Percentiles rank a stretch among this genome's conserved stretches.
Evolutionary conservation across 2,329 filamentous ascomycete species (phyloP).

Genomic region (Botrytis sinoallii): DNA sequence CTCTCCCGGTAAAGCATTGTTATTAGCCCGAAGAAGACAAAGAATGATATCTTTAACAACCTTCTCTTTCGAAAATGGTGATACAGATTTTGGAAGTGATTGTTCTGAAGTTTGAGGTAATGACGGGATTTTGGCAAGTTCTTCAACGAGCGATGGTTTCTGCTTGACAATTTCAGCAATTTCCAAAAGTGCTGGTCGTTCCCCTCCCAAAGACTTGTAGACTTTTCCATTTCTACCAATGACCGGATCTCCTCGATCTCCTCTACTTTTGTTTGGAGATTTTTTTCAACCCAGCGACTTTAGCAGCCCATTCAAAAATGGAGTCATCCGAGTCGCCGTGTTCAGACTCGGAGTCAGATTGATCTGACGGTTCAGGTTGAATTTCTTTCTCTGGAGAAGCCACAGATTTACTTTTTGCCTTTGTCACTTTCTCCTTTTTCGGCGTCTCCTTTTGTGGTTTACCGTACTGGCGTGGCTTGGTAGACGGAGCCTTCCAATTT

Average conservation of each 20-base stretch:
- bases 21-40: slow-evolving; percentile 27
- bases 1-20: slow-evolving; percentile 33
- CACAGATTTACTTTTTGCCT: slow-evolving; percentile 4
- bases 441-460: slow-evolving; percentile 8
- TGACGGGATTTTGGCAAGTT: not conserved
- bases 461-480: slow-evolving; percentile 7
- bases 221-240: slow-evolving; percentile 15
- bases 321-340: slow-evolving; percentile 26
- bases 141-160: not conserved
- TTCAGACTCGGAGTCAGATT: slow-evolving; percentile 11
- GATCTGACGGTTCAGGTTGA: not conserved
- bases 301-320: slow-evolving; percentile 28
- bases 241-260: slow-evolving; percentile 2
- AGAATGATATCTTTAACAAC: slow-evolving; percentile 26
- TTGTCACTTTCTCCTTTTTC: slow-evolving; percentile 15
- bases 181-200: slow-evolving; percentile 10
- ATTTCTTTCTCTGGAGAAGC: not conserved
- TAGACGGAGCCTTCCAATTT: slow-evolving; percentile 24
- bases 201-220: slow-evolving; percentile 11
- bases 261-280: not conserved
- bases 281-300: slow-evolving; percentile 16
- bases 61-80: slow-evolving; percentile 7
- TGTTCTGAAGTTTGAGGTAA: not conserved
- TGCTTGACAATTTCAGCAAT: not conserved
- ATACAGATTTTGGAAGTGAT: not conserved